phyloP scores from a whole-genome alignment of 345 rosid species.

The Mangifera indica region DNA sequence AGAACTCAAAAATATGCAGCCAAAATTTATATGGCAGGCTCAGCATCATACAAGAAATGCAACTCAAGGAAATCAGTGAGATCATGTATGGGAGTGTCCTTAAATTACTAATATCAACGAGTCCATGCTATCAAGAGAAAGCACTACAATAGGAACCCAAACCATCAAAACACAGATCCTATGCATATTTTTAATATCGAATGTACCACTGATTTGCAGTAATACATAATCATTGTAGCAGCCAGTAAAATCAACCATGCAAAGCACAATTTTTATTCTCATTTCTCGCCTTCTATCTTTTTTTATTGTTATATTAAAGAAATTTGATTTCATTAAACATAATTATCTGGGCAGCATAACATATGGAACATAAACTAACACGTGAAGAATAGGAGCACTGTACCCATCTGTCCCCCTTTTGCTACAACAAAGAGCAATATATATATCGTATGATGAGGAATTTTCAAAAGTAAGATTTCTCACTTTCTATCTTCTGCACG shows the following conservation, averaged over 20 bases:
- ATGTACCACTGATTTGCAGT: not conserved
- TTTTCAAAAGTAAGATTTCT: constrained; percentile 22
- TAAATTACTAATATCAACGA: not conserved
- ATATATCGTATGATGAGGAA: not conserved
- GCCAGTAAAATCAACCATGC: not conserved
- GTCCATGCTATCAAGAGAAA: too few relatives aligned
- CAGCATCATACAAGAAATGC: too few relatives aligned
- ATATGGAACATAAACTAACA: not conserved
- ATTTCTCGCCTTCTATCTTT: constrained; percentile 3
- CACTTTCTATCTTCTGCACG: constrained; percentile 82
- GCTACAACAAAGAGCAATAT: not conserved
- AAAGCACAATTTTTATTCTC: constrained; percentile 2
- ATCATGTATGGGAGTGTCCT: not conserved
- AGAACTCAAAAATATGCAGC: not conserved
- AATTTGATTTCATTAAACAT: not conserved
- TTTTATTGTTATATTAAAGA: not conserved
- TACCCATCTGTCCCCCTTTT: not conserved
- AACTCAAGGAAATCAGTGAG: not conserved
- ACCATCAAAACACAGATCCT: not conserved
- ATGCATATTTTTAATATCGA: not conserved
- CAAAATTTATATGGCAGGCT: not conserved
- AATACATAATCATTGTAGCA: not conserved
- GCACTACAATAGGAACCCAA: too few relatives aligned
- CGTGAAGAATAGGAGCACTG: not conserved
- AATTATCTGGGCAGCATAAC: not conserved